These are phyloP conservation scores for Euphorbia schlechtendalii DNA, from an alignment of 441 rosid species.

Conservation along the genomic window DNA sequence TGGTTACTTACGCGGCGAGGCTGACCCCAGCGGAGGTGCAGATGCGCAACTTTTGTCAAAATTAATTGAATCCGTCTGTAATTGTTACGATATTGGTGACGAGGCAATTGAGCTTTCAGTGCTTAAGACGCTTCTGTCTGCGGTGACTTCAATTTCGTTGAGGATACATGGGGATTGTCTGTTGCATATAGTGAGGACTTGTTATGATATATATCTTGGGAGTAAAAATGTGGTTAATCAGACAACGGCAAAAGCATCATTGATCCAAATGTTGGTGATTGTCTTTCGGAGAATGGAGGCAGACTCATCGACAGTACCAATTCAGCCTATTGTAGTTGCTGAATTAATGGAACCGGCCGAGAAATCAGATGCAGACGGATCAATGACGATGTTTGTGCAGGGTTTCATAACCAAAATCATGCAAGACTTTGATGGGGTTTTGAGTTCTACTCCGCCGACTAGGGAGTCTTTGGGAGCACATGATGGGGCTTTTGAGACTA, in stretches of 20 bases:
- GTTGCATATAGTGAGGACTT: conserved; percentile 79
- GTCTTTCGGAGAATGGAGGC: conserved; percentile 99
- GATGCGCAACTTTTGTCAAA: conserved; percentile 61
- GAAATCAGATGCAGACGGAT: conserved; percentile 77
- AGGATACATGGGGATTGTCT: conserved; percentile 91
- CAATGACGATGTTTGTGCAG: conserved; percentile 92
- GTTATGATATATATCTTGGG: conserved; percentile 85
- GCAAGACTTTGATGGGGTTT: conserved; percentile 91
- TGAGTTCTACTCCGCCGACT: conserved; percentile 48
- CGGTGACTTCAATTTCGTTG: conserved; percentile 83
- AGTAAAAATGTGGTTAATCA: conserved; percentile 92
- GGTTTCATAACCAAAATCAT: conserved; percentile 92
- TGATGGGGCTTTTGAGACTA: conserved; percentile 75
- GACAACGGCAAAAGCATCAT: conserved; percentile 90
- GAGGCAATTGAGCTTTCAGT: conserved; percentile 72
- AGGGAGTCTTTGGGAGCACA: conserved; percentile 53
- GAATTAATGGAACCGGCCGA: conserved; percentile 87
- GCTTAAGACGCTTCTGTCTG: conserved; percentile 69
- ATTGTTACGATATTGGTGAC: conserved; percentile 76
- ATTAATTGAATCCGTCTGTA: conserved; percentile 77
- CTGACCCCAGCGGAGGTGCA: conserved; percentile 65
- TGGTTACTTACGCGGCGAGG: conserved; percentile 91
- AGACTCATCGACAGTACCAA: conserved; percentile 84
- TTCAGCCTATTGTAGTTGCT: conserved; percentile 97
- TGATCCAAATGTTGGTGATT: conserved; percentile 92